Evolutionary conservation across 1,284 basidiomycete genomes (phyloP), one percentile per base, ranked within the genome.

Genomic region (Leccinum angustisporum): DNA sequence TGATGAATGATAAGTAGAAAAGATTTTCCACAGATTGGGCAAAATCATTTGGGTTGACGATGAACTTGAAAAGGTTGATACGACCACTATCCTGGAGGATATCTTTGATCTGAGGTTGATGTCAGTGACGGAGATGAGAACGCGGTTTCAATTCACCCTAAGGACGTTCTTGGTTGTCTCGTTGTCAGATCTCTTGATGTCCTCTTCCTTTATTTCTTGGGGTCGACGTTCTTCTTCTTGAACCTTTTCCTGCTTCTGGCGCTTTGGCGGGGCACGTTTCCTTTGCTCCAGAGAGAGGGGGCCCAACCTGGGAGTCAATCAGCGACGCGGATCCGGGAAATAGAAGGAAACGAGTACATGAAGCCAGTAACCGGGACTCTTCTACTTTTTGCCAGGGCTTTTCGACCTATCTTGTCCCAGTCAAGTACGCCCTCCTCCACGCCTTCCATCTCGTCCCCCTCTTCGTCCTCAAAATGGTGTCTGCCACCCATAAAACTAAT

Each of bases 21-120:
- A 97, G 80, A 72, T 97, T 97, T 76, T 97, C 95, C 21, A 97
- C 92, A 0, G 93, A 93, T 73, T 97, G 95, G 0, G 89, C 88
- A 70, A 94, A 97, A 67, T 93, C 90, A 36, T 87, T 75, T 7
- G 95, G 95, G 69, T 97, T 95, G 63, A 96, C 79, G 54, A 95
- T 83, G 70, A 97, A 92, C 63, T 80, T 77, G 79, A 97, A 96
- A 21, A 97, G 69, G 72, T 95, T 93, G 56, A 92, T 81, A 7
- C 40, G 75, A 2, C 77, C 81, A 1, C 76, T 79, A 5, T 77
- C 72, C 25, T 79, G 76, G 40, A 91, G 76, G 16, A 91, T 76
- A 3, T 77, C 71, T 69, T 83, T 81, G 34, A 92, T 76, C 87
- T 91, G 21, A 21, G 5, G 6, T 1, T 7, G 9, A 51, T 34